These are phyloP conservation scores for Pseudopyricularia cyperi DNA, from an alignment of 2,329 filamentous ascomycete species.

Conservation along the genomic window DNA sequence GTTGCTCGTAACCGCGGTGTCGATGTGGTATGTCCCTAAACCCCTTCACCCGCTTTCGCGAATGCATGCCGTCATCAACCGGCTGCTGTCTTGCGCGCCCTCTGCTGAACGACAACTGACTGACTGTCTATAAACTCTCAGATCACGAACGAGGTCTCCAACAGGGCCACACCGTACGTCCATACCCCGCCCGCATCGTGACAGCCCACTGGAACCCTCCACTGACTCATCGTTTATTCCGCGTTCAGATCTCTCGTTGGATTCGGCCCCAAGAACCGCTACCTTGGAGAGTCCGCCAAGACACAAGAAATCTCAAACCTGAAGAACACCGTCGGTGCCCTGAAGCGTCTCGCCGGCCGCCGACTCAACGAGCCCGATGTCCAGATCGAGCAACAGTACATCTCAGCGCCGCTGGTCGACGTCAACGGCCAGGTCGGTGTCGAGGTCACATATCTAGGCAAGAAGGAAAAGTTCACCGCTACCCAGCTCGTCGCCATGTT, in stretches of 20 bases:
- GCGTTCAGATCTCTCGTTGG: slow-evolving; percentile 69
- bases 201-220: background rate
- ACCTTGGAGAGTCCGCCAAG: slow-evolving; percentile 90
- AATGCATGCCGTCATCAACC: no score
- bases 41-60: no score
- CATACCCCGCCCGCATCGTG: slow-evolving; percentile 3
- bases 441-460: slow-evolving; percentile 83
- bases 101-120: background rate
- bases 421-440: slow-evolving; percentile 89
- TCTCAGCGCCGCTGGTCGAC: slow-evolving; percentile 76
- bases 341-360: slow-evolving; percentile 88
- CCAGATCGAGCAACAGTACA: slow-evolving; percentile 81
- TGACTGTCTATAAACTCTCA: background rate
- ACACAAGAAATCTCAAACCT: slow-evolving; percentile 99
- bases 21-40: slow-evolving; percentile 79
- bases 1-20: slow-evolving; percentile 97
- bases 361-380: slow-evolving; percentile 82
- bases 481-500: slow-evolving; percentile 93
- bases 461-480: slow-evolving; percentile 91
- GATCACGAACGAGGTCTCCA: slow-evolving; percentile 99
- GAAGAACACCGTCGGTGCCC: slow-evolving; percentile 90
- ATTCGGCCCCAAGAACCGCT: slow-evolving; percentile 87
- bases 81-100: background rate
- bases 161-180: slow-evolving; percentile 92
- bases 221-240: background rate